Evolutionary conservation across 805 yeast species (phyloP).

Genomic region (Tanozyma kutaoensis): DNA sequence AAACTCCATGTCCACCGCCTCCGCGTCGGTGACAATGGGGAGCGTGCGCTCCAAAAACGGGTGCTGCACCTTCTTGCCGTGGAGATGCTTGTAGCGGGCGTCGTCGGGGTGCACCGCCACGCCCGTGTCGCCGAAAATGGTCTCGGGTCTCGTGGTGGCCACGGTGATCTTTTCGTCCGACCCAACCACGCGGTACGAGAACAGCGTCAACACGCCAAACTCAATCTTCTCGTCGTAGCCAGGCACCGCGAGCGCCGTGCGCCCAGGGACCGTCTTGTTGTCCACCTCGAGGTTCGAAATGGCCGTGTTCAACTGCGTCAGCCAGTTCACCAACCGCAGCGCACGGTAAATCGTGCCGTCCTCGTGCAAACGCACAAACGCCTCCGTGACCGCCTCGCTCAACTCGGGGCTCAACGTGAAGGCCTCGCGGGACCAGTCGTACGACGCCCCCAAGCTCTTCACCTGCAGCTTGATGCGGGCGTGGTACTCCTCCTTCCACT

Average conservation of each 20-base stretch:
- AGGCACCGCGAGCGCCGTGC: slow-evolving; percentile 73
- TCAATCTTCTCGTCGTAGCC: slow-evolving; percentile 84
- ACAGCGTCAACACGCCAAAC: slow-evolving; percentile 94
- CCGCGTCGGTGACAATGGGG: slow-evolving; percentile 82
- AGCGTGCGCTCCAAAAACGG: slow-evolving; percentile 78
- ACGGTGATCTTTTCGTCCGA: slow-evolving; percentile 80
- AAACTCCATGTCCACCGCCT: slow-evolving; percentile 97
- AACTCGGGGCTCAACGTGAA: slow-evolving; percentile 79
- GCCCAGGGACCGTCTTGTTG: slow-evolving; percentile 77
- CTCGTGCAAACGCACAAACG: slow-evolving; percentile 82
- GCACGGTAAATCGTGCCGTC: slow-evolving; percentile 95
- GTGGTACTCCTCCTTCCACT: slow-evolving; percentile 95
- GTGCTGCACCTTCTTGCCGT: slow-evolving; percentile 84
- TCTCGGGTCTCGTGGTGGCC: slow-evolving; percentile 98
- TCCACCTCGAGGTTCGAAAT: slow-evolving; percentile 94
- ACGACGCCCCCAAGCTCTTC: slow-evolving; percentile 85
- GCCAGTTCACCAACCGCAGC: slow-evolving; percentile 89
- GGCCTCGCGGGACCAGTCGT: slow-evolving; percentile 91
- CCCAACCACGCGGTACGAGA: slow-evolving; percentile 78
- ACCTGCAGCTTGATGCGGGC: slow-evolving; percentile 74
- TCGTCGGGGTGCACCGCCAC: slow-evolving; percentile 97
- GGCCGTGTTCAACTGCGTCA: slow-evolving; percentile 87
- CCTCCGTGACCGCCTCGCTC: slow-evolving; percentile 74
- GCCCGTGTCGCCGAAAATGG: slow-evolving; percentile 95
- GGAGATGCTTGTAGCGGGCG: slow-evolving; percentile 82